Percentiles rank a stretch among this genome's conserved stretches.
These are phyloP conservation scores for Claviceps africana DNA, from an alignment of 2,329 filamentous ascomycete species.

Conservation along the genomic window DNA sequence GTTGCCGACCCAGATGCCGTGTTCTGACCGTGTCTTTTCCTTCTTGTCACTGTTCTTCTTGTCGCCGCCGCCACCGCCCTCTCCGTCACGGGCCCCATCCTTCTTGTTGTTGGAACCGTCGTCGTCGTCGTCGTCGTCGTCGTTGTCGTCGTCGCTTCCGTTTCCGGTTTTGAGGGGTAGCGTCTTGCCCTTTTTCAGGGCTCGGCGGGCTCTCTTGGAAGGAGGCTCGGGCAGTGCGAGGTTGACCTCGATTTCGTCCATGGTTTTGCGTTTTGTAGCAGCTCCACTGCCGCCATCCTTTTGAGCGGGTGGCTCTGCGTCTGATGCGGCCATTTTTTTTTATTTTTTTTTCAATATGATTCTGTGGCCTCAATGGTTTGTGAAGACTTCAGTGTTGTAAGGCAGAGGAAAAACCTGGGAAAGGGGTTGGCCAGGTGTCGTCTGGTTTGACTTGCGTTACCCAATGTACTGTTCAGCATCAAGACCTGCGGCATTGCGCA, in stretches of 20 bases:
- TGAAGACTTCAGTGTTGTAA: too few species aligned
- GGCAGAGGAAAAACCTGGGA: too few species aligned
- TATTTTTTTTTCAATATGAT: too few species aligned
- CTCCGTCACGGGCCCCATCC: constrained; percentile 19
- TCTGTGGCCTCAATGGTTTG: not conserved
- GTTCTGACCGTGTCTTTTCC: constrained; percentile 52
- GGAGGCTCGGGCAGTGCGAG: constrained; percentile 79
- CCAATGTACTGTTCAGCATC: not conserved
- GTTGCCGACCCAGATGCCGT: constrained; percentile 94
- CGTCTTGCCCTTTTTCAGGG: constrained; percentile 70
- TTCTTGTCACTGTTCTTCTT: constrained; percentile 25
- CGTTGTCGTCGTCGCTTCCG: constrained; percentile 12
- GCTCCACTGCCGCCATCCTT: constrained; percentile 7
- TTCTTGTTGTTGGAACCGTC: constrained; percentile 19
- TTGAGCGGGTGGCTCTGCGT: constrained; percentile 3
- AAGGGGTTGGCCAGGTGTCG: too few species aligned
- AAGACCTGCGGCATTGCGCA: not conserved
- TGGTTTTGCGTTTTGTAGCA: constrained; percentile 51
- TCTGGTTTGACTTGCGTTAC: too few species aligned
- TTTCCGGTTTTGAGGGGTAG: constrained; percentile 28
- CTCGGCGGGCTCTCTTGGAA: constrained; percentile 84
- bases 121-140: constrained; percentile 20
- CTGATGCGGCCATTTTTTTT: constrained; percentile 7
- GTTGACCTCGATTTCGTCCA: constrained; percentile 77
- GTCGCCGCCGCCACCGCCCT: constrained; percentile 20